Evolutionary conservation across 768 basidiomycete species (phyloP).

Genomic region (Boletus vermiculosoides): DNA sequence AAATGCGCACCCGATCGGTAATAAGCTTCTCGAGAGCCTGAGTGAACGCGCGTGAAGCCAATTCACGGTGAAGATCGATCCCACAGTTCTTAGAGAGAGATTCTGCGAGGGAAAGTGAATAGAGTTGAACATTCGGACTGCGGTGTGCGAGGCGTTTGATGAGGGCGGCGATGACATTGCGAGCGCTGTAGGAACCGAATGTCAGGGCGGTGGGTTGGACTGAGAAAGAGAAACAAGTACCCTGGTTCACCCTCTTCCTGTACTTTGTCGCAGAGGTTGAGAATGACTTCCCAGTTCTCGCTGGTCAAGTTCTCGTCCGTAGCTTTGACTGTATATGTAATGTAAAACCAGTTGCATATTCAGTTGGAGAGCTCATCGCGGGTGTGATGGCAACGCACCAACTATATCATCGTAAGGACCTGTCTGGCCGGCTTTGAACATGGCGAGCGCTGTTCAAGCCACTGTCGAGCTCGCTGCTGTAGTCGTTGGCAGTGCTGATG

Average conservation of each 20-base stretch:
- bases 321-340: constrained; percentile 67
- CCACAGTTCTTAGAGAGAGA: constrained; percentile 91
- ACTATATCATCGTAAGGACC: constrained; percentile 92
- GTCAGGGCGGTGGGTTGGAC: constrained; percentile 17
- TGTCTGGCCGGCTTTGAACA: constrained; percentile 68
- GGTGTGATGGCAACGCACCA: constrained; percentile 50
- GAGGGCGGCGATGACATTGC: constrained; percentile 77
- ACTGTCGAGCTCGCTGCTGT: constrained; percentile 12
- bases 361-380: constrained; percentile 5
- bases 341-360: not conserved
- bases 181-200: constrained; percentile 58
- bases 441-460: constrained; percentile 27
- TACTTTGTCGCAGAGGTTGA: constrained; percentile 97
- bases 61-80: constrained; percentile 75
- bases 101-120: constrained; percentile 84
- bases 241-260: constrained; percentile 83
- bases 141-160: constrained; percentile 91
- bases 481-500: constrained; percentile 14
- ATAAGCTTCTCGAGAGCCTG: constrained; percentile 83
- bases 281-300: constrained; percentile 94
- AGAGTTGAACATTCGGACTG: constrained; percentile 95
- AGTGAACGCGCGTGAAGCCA: constrained; percentile 89
- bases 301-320: constrained; percentile 96
- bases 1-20: constrained; percentile 71
- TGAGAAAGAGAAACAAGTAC: constrained; percentile 39